phyloP scores from a whole-genome alignment of 148 eudicot species.

The Chenopodium berlandieri region DNA sequence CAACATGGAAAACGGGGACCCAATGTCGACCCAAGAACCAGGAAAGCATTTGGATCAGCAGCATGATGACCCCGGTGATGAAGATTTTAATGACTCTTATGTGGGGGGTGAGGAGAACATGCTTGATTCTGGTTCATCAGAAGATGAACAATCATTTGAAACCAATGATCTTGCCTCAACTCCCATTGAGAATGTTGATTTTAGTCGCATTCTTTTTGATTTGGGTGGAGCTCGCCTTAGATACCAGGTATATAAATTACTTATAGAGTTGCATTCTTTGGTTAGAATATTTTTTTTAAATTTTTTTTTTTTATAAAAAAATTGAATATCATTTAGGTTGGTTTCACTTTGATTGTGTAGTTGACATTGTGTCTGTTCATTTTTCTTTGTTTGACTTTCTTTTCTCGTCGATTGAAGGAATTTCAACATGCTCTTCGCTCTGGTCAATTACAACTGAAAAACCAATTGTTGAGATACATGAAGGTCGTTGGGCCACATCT shows the following conservation, averaged over 20 bases:
- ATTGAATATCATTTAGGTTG: neutral
- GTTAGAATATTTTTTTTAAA: neutral
- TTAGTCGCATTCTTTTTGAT: conserved; percentile 54
- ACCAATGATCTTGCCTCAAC: conserved; percentile 25
- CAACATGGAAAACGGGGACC: conserved; percentile 37
- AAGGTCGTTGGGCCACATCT: conserved; percentile 67
- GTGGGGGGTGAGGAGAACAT: conserved; percentile 54
- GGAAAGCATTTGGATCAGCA: conserved; percentile 41
- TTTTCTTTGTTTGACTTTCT: neutral
- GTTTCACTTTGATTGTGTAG: neutral
- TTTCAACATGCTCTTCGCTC: conserved; percentile 41
- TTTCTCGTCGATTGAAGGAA: conserved; percentile 44
- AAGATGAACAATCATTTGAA: conserved; percentile 55
- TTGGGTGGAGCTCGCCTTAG: conserved; percentile 47
- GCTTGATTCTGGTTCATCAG: conserved; percentile 58
- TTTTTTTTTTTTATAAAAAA: neutral
- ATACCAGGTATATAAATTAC: conserved; percentile 48
- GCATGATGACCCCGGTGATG: conserved; percentile 43
- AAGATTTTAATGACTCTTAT: conserved; percentile 52
- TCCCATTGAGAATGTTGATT: conserved; percentile 37
- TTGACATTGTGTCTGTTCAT: conserved; percentile 1
- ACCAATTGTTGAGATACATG: conserved; percentile 50
- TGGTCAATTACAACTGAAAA: conserved; percentile 40
- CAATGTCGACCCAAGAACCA: conserved; percentile 19
- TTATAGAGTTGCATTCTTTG: neutral